These are phyloP conservation scores for Suillus decipiens DNA, from an alignment of 768 basidiomycete genomes.

Conservation along the genomic window DNA sequence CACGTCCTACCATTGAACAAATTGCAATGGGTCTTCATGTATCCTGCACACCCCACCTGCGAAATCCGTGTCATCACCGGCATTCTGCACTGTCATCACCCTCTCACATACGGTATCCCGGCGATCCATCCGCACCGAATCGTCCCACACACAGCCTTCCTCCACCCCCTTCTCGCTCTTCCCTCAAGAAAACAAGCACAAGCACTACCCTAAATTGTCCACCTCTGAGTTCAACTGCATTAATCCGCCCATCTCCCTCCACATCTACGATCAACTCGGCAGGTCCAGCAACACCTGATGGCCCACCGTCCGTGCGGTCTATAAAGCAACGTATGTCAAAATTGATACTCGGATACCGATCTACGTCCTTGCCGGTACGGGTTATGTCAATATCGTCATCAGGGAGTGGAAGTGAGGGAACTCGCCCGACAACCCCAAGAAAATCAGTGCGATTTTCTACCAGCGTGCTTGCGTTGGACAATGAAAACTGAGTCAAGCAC, in stretches of 20 bases:
- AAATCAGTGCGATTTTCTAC: conserved; percentile 68
- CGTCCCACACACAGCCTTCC: conserved; percentile 38
- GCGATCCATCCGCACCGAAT: conserved; percentile 24
- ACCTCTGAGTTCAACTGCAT: conserved; percentile 18
- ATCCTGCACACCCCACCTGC: conserved; percentile 73
- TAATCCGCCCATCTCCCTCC: conserved; percentile 24
- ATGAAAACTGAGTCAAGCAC: conserved; percentile 9
- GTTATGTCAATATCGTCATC: conserved; percentile 35
- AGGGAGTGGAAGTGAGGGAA: conserved; percentile 28
- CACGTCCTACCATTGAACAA: conserved; percentile 69
- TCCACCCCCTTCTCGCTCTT: conserved; percentile 63
- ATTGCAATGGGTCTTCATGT: conserved; percentile 82
- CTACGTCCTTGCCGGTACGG: conserved; percentile 36
- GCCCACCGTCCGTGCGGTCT: conserved; percentile 35
- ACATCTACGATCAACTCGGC: conserved; percentile 41
- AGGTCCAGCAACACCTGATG: conserved; percentile 24
- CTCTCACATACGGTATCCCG: conserved; percentile 29
- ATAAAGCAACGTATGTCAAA: conserved; percentile 55
- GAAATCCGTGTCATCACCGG: conserved; percentile 28
- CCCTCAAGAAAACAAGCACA: conserved; percentile 55
- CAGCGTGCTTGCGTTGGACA: conserved; percentile 36
- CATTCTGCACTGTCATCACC: conserved; percentile 21
- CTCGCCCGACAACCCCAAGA: conserved; percentile 47
- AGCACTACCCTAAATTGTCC: conserved; percentile 24
- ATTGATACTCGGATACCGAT: conserved; percentile 47